A percentile compares a stretch with the other conserved stretches of the same genome.
These are phyloP conservation scores for Pterocarpus macrocarpus DNA, from an alignment of 306 rosid genomes.

Conservation along the genomic window DNA sequence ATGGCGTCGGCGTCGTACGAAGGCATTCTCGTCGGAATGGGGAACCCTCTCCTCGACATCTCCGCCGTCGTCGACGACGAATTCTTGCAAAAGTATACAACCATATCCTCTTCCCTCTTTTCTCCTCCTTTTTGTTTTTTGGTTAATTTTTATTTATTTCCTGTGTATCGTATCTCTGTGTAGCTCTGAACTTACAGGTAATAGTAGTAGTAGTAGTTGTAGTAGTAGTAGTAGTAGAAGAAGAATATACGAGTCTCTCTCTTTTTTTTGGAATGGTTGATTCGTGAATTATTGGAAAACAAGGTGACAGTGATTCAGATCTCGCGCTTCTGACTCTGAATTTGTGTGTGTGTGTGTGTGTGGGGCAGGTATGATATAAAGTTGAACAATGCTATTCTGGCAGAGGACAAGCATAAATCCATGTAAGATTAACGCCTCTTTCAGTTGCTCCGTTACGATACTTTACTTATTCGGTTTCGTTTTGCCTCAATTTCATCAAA, in stretches of 20 bases:
- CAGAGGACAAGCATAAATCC: constrained; percentile 94
- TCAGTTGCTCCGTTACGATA: too few species aligned
- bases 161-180: background rate
- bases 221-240: too few species aligned
- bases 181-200: constrained; percentile 8
- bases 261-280: too few species aligned
- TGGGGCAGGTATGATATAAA: constrained; percentile 72
- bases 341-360: background rate
- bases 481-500: too few species aligned
- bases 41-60: constrained; percentile 92
- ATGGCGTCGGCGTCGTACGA: constrained; percentile 65
- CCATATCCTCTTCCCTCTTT: background rate
- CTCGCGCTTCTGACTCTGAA: too few species aligned
- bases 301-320: too few species aligned
- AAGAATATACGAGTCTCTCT: too few species aligned
- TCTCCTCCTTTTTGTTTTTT: background rate
- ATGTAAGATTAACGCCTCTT: constrained; percentile 58
- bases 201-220: too few species aligned
- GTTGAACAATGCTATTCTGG: constrained; percentile 88
- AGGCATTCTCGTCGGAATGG: constrained; percentile 85
- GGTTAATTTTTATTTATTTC: too few species aligned
- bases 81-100: constrained; percentile 68
- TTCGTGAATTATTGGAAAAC: too few species aligned
- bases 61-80: constrained; percentile 81
- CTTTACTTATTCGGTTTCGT: too few species aligned